phyloP scores from a whole-genome alignment of 2,329 filamentous ascomycete genomes.

The Clonostachys rhizophaga region DNA sequence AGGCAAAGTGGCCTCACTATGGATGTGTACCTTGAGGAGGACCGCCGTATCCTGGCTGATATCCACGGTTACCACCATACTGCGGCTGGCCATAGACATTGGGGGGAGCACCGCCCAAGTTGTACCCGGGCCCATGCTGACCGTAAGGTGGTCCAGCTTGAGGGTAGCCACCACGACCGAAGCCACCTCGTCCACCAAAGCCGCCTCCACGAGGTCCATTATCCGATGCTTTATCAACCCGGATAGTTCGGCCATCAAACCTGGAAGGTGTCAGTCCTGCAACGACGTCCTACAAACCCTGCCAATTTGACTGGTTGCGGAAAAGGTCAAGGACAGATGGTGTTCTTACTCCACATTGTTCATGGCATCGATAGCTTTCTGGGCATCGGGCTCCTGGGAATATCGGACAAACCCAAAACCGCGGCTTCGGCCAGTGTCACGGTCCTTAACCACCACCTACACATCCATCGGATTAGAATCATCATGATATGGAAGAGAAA shows the following conservation, averaged over 20 bases:
- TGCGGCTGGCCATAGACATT: slow-evolving; percentile 27
- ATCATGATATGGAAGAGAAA: not conserved
- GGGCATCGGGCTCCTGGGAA: slow-evolving; percentile 68
- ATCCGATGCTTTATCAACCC: slow-evolving; percentile 93
- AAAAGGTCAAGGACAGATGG: not conserved
- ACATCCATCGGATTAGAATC: slow-evolving; percentile 8
- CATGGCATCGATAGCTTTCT: slow-evolving; percentile 72
- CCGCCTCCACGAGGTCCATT: slow-evolving; percentile 59
- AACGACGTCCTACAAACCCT: slow-evolving; percentile 1
- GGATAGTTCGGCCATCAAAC: slow-evolving; percentile 91
- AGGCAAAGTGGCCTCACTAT: not conserved
- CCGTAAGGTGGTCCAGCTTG: slow-evolving; percentile 30
- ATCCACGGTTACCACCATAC: slow-evolving; percentile 28
- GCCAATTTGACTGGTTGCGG: not conserved
- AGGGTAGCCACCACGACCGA: slow-evolving; percentile 27
- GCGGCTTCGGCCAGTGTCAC: slow-evolving; percentile 92
- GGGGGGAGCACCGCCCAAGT: slow-evolving; percentile 13
- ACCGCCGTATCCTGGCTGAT: slow-evolving; percentile 25
- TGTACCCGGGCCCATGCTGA: slow-evolving; percentile 25
- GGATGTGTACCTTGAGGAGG: slow-evolving; percentile 16
- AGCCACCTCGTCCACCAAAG: slow-evolving; percentile 29
- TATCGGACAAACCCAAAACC: slow-evolving; percentile 98
- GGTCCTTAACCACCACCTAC: slow-evolving; percentile 95
- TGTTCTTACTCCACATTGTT: slow-evolving; percentile 80
- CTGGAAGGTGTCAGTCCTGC: slow-evolving; percentile 35